Conservation (phyloP, 1,139 yeast genomes). For the Geotrichum siamense region DNA sequence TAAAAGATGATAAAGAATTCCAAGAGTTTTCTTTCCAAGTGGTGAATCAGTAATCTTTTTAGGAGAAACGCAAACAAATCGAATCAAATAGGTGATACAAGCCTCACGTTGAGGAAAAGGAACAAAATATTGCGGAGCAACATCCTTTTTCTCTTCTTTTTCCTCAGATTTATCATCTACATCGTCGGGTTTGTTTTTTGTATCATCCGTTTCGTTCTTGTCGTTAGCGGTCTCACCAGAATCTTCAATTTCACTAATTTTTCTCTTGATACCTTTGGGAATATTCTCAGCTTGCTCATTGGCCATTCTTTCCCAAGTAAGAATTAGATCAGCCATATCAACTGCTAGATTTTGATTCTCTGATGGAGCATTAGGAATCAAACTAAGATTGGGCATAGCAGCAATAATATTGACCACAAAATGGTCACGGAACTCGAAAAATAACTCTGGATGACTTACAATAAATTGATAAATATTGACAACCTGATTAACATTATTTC, state of each 20-base stretch:
- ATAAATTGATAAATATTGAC: slow-evolving; percentile 85
- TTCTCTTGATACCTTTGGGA: slow-evolving; percentile 25
- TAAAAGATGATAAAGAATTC: slow-evolving; percentile 63
- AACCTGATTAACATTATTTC: slow-evolving; percentile 73
- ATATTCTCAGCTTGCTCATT: slow-evolving; percentile 27
- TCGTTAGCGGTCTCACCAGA: slow-evolving; percentile 12
- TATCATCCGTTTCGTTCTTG: slow-evolving; percentile 4
- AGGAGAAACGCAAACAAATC: slow-evolving; percentile 83
- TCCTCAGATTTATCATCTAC: background rate
- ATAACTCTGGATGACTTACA: slow-evolving; percentile 76
- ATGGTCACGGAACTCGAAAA: slow-evolving; percentile 80
- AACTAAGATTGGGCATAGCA: slow-evolving; percentile 91
- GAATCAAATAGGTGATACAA: slow-evolving; percentile 79
- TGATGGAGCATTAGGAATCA: slow-evolving; percentile 67
- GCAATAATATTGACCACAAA: slow-evolving; percentile 82
- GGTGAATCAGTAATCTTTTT: slow-evolving; percentile 81
- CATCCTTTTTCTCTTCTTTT: slow-evolving; percentile 3
- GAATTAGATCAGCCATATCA: slow-evolving; percentile 76
- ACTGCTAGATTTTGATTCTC: slow-evolving; percentile 84
- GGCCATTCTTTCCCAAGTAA: slow-evolving; percentile 66
- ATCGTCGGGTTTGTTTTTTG: slow-evolving; percentile 8
- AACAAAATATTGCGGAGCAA: slow-evolving; percentile 43
- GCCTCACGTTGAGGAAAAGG: slow-evolving; percentile 84
- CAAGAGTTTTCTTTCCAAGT: slow-evolving; percentile 72
- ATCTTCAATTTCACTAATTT: slow-evolving; percentile 22